These are phyloP conservation scores for Withania somnifera DNA, from an alignment of 305 asterid genomes.

Conservation along the genomic window DNA sequence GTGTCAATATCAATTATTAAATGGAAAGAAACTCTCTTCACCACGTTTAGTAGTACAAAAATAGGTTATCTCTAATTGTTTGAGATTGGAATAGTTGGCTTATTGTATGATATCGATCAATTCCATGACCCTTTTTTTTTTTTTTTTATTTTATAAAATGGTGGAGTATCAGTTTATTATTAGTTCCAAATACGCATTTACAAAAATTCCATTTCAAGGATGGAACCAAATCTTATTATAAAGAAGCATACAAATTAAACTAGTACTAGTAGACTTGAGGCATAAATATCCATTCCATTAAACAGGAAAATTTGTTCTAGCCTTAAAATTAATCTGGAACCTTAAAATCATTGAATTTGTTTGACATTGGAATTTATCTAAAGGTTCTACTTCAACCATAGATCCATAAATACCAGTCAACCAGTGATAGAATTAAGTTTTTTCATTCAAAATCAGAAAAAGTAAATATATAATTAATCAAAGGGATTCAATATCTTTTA, in stretches of 20 bases:
- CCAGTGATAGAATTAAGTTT: too few relatives aligned
- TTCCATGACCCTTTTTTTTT: too few relatives aligned
- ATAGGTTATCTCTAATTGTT: background rate
- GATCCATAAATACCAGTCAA: background rate
- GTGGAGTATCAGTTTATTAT: background rate
- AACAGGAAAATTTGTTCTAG: background rate
- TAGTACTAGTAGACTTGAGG: background rate
- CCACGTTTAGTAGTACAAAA: background rate
- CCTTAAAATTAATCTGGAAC: background rate
- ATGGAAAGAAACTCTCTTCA: background rate
- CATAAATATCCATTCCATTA: background rate
- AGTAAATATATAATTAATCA: too few relatives aligned
- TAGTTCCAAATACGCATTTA: background rate
- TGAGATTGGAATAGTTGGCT: background rate
- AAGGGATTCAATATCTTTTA: too few relatives aligned
- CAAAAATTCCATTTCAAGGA: background rate
- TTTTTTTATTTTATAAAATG: background rate
- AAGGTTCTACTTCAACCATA: background rate
- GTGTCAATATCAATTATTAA: background rate
- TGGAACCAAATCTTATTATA: background rate
- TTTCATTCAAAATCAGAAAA: too few relatives aligned
- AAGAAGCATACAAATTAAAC: background rate
- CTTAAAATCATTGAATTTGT: background rate
- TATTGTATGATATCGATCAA: background rate
- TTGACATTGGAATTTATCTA: background rate